Percentiles rank a stretch among this genome's conserved stretches.
Conservation (phyloP, 1,284 basidiomycete species). For the Leccinum subfulvum region DNA sequence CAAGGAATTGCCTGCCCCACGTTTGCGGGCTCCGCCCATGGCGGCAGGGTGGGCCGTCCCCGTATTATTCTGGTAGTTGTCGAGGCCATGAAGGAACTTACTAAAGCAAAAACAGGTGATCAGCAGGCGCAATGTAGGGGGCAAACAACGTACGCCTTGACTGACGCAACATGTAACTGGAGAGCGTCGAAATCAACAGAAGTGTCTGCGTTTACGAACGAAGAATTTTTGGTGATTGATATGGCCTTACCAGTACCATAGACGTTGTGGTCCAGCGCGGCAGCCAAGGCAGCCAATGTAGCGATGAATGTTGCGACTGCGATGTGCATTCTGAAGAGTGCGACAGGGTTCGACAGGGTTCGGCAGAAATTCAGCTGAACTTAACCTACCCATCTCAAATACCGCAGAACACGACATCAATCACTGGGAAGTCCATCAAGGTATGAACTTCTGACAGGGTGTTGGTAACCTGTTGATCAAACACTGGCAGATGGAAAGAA, state of each 20-base stretch:
- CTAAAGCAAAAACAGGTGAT: constrained; percentile 1
- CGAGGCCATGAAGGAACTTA: constrained; percentile 13
- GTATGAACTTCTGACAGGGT: neutral
- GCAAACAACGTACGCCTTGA: constrained; percentile 10
- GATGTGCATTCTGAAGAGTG: neutral
- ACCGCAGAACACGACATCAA: neutral
- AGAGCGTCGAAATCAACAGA: constrained; percentile 13
- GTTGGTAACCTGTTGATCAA: neutral
- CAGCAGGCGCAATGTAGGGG: neutral
- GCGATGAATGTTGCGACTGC: neutral
- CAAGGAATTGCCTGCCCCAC: constrained; percentile 14
- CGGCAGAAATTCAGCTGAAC: neutral
- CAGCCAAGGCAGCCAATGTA: neutral
- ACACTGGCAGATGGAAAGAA: neutral
- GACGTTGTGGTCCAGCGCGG: neutral
- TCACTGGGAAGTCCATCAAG: neutral
- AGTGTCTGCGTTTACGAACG: constrained; percentile 5
- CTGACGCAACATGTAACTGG: constrained; percentile 4
- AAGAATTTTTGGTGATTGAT: constrained; percentile 14
- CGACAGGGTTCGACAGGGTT: neutral
- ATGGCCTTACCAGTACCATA: constrained; percentile 2
- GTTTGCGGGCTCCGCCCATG: neutral
- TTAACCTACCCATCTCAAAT: neutral
- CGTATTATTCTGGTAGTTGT: constrained; percentile 16
- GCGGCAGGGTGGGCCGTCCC: constrained; percentile 12